phyloP scores from a whole-genome alignment of 306 rosid species.

The Sphenostylis stenocarpa region DNA sequence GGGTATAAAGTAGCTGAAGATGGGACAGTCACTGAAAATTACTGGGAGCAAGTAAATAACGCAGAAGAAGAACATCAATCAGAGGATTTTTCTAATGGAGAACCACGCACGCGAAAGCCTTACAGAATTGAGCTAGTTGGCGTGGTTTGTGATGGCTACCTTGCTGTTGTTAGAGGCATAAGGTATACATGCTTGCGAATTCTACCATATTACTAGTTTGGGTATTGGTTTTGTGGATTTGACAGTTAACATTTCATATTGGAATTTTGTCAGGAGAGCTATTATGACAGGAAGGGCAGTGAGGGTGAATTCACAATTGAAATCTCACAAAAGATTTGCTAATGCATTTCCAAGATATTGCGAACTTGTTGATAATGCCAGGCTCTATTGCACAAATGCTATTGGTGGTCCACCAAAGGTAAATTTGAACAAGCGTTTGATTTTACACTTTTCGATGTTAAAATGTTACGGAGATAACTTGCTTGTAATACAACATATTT shows the following conservation, averaged over 20 bases:
- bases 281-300: slow-evolving; percentile 82
- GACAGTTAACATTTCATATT: neutral
- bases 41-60: slow-evolving; percentile 71
- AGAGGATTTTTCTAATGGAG: slow-evolving; percentile 9
- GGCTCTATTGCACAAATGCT: slow-evolving; percentile 61
- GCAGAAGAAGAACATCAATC: slow-evolving; percentile 35
- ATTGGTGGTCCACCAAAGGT: slow-evolving; percentile 70
- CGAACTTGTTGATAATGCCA: slow-evolving; percentile 79
- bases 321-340: slow-evolving; percentile 95
- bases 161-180: slow-evolving; percentile 91
- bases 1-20: slow-evolving; percentile 75
- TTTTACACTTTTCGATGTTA: neutral
- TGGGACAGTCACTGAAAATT: slow-evolving; percentile 66
- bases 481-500: slow-evolving; percentile 19
- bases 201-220: neutral
- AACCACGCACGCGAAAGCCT: slow-evolving; percentile 44
- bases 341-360: slow-evolving; percentile 69
- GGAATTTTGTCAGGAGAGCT: slow-evolving; percentile 67
- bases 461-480: neutral
- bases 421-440: slow-evolving; percentile 9
- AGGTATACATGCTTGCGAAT: slow-evolving; percentile 43
- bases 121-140: slow-evolving; percentile 93
- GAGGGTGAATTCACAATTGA: slow-evolving; percentile 80
- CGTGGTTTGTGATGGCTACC: slow-evolving; percentile 88
- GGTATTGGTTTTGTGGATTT: neutral